Base-by-base conservation (phyloP, 2,329 filamentous ascomycete species). In the Aspergillus eucalypticola region DNA sequence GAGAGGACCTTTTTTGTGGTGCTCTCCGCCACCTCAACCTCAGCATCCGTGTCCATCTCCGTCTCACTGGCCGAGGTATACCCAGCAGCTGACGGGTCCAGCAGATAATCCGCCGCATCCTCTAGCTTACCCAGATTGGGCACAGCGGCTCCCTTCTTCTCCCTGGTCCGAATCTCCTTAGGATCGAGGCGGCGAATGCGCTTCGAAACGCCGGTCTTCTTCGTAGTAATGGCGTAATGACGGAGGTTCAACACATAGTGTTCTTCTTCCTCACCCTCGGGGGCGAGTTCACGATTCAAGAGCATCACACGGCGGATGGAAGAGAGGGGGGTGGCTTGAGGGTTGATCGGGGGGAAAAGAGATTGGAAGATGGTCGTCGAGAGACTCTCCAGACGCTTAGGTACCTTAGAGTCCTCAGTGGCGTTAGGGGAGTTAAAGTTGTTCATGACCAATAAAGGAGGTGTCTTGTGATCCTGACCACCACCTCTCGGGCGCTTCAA, bases 401-500 rank as follows among this genome's bases (percentile, higher is more conserved):
- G 92, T n/a, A 96, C 88, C 63, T 89, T 84, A 29, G 85, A 78
- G 59, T 87, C 84, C 61, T 80, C 74, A 58, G 78, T 73, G 53
- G 78, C 75, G 63, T 82, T 82, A 27, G 89, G 84, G 3, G 88
- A 89, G 41, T 86, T 86, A 76, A 99, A 96, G 76, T 96, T 97
- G 80, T 99, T 99, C 95, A 99, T 98, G 66, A 99, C 95, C 48
- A 99, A 85, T 78, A 98, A 79, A 63, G 95, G 95, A 6, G 95
- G 88, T 46, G 88, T 92, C 59, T 90, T 83, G 70, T 91, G 96
- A 75, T 96, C 92, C 74, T 94, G 94, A 64, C 90, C 91, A 51
- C 89, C 89, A 51, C 88, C 90, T 72, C 88, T 87, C 8, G 94
- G 92, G 68, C 92, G 90, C 76, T 90, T 92, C 79, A 96, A 87